phyloP scores from a whole-genome alignment of 2,329 filamentous ascomycete species.

The Neonectria punicea region DNA sequence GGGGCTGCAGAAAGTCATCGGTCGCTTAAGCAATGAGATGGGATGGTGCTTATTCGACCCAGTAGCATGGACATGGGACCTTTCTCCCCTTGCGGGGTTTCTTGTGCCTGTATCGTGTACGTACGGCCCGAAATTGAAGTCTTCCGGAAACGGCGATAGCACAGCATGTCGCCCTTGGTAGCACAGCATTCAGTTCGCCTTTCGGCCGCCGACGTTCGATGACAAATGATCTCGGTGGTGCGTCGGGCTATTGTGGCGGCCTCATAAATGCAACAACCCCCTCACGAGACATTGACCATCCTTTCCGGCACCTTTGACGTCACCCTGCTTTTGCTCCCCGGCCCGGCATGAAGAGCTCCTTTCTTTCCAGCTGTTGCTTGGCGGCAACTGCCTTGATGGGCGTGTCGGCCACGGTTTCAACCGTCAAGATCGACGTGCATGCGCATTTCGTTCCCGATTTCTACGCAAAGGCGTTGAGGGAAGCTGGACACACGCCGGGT shows the following conservation, averaged over 20 bases:
- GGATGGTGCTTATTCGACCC: background rate
- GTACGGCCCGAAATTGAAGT: background rate
- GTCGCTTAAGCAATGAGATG: background rate
- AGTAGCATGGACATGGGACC: background rate
- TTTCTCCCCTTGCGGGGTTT: background rate
- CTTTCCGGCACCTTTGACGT: background rate
- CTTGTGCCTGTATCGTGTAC: background rate
- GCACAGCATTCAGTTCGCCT: background rate
- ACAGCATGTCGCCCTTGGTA: background rate
- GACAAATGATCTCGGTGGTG: background rate
- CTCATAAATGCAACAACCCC: conserved; percentile 6
- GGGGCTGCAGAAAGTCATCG: background rate
- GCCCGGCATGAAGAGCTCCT: conserved; percentile 9
- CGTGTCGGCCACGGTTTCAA: background rate
- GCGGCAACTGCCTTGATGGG: background rate
- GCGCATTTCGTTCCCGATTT: conserved; percentile 40
- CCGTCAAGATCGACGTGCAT: conserved; percentile 38
- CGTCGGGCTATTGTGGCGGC: conserved; percentile 1
- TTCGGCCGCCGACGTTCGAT: background rate
- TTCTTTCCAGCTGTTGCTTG: conserved; percentile 5
- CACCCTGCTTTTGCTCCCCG: background rate
- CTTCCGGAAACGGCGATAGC: background rate
- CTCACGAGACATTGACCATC: background rate
- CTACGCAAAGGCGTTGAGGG: conserved; percentile 33
- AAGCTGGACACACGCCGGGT: conserved; percentile 36